Evolutionary conservation across 2,329 filamentous ascomycete species (phyloP).

Genomic region (Fonsecaea multimorphosa): DNA sequence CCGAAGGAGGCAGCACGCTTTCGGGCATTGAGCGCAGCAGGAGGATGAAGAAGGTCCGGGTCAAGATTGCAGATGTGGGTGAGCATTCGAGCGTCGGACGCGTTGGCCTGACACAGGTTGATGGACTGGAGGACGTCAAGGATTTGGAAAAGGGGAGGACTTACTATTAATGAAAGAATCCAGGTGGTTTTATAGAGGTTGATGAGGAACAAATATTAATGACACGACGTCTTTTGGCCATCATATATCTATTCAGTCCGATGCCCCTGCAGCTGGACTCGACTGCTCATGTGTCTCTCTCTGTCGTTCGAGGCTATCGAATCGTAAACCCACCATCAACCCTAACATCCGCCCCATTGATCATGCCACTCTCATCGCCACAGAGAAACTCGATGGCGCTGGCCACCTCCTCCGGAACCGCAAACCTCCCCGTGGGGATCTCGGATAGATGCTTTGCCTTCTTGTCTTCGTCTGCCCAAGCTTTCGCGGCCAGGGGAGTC

Average conservation of each 20-base stretch:
- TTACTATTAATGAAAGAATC: slow-evolving; percentile 6
- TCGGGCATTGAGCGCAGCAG: slow-evolving; percentile 15
- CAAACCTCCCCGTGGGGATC: slow-evolving; percentile 51
- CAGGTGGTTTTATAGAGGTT: background rate
- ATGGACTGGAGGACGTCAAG: background rate
- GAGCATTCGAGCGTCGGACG: slow-evolving; percentile 6
- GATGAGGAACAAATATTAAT: background rate
- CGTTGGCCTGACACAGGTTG: slow-evolving; percentile 8
- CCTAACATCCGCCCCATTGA: slow-evolving; percentile 50
- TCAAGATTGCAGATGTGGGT: slow-evolving; percentile 20
- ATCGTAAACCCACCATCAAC: slow-evolving; percentile 51
- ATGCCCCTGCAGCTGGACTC: background rate
- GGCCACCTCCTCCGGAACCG: slow-evolving; percentile 49
- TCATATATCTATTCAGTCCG: background rate
- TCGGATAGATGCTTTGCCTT: slow-evolving; percentile 46
- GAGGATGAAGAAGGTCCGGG: slow-evolving; percentile 8
- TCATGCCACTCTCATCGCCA: slow-evolving; percentile 51
- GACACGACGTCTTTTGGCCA: background rate
- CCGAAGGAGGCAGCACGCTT: slow-evolving; percentile 14
- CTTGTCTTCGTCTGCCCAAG: slow-evolving; percentile 48
- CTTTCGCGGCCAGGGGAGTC: slow-evolving; percentile 54
- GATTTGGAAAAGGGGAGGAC: slow-evolving; percentile 14
- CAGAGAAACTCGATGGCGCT: slow-evolving; percentile 50
- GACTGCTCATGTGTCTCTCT: background rate
- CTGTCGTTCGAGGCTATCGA: slow-evolving; percentile 29